A percentile compares a stretch with the other conserved stretches of the same genome.
phyloP scores from a whole-genome alignment of 768 basidiomycete species.

The Mycena haematopus region DNA sequence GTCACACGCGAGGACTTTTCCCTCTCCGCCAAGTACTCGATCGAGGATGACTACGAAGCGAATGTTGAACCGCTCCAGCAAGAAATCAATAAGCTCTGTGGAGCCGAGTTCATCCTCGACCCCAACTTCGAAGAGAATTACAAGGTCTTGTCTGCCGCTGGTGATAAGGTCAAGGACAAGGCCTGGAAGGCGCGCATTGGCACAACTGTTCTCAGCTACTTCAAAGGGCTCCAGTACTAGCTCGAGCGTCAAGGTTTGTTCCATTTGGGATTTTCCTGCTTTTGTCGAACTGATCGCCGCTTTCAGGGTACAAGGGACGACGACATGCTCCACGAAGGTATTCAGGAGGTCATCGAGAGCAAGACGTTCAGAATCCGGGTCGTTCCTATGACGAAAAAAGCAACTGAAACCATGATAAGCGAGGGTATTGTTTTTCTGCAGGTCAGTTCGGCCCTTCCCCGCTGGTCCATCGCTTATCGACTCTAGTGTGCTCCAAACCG shows the following conservation, averaged over 20 bases:
- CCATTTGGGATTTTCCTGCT: background rate
- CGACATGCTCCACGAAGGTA: slow-evolving; percentile 49
- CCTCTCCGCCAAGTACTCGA: slow-evolving; percentile 41
- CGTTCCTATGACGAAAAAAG: slow-evolving; percentile 38
- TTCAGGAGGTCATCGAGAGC: slow-evolving; percentile 40
- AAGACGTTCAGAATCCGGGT: slow-evolving; percentile 47
- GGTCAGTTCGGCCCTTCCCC: slow-evolving; percentile 31
- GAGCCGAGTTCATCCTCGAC: slow-evolving; percentile 41
- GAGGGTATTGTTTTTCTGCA: slow-evolving; percentile 46
- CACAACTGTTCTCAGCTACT: slow-evolving; percentile 36
- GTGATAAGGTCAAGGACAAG: slow-evolving; percentile 34
- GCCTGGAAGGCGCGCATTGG: slow-evolving; percentile 40
- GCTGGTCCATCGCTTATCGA: background rate
- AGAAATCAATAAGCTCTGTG: slow-evolving; percentile 39
- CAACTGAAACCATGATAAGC: slow-evolving; percentile 42
- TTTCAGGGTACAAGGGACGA: slow-evolving; percentile 45
- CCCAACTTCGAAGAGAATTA: slow-evolving; percentile 47
- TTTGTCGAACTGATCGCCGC: slow-evolving; percentile 8
- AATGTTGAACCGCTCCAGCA: slow-evolving; percentile 37
- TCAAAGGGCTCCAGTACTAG: slow-evolving; percentile 42
- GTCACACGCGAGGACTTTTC: slow-evolving; percentile 41
- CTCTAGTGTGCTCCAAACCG: background rate
- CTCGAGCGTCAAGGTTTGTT: slow-evolving; percentile 35
- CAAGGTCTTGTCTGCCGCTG: slow-evolving; percentile 26
- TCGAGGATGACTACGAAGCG: slow-evolving; percentile 39